Conservation (phyloP, 257 asterid genomes). For the Haberlea rhodopensis region DNA sequence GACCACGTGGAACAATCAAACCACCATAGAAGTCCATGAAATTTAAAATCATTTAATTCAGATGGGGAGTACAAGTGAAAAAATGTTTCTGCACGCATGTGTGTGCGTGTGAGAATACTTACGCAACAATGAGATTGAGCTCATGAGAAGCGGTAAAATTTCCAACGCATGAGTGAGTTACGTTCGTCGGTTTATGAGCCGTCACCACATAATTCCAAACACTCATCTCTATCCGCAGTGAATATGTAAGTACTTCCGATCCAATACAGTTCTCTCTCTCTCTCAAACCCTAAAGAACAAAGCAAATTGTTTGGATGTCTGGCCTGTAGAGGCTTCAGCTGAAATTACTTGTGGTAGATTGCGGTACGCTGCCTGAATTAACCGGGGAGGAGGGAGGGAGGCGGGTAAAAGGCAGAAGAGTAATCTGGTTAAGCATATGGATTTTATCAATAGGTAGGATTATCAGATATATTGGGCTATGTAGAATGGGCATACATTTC, state of each 20-base stretch:
- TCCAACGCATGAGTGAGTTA: constrained; percentile 96
- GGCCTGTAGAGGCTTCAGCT: constrained; percentile 15
- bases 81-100: neutral
- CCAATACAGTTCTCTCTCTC: too few relatives aligned
- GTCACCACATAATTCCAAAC: constrained; percentile 98
- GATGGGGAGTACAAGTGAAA: neutral
- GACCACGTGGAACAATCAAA: neutral
- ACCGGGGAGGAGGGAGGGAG: constrained; percentile 1
- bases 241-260: too few relatives aligned
- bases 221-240: constrained; percentile 49
- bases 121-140: constrained; percentile 93
- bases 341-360: constrained; percentile 19
- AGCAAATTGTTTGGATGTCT: neutral
- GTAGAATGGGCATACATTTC: too few relatives aligned
- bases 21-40: neutral
- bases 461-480: too few relatives aligned
- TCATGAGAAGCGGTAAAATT: constrained; percentile 92
- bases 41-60: neutral
- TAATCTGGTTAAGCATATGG: too few relatives aligned
- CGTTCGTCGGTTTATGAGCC: constrained; percentile 98
- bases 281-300: constrained; percentile 32
- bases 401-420: neutral
- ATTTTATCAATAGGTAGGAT: too few relatives aligned
- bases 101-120: constrained; percentile 22
- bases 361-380: neutral